Evolutionary conservation across 805 yeast genomes (phyloP).

Genomic region (Barnettozyma vustinii): DNA sequence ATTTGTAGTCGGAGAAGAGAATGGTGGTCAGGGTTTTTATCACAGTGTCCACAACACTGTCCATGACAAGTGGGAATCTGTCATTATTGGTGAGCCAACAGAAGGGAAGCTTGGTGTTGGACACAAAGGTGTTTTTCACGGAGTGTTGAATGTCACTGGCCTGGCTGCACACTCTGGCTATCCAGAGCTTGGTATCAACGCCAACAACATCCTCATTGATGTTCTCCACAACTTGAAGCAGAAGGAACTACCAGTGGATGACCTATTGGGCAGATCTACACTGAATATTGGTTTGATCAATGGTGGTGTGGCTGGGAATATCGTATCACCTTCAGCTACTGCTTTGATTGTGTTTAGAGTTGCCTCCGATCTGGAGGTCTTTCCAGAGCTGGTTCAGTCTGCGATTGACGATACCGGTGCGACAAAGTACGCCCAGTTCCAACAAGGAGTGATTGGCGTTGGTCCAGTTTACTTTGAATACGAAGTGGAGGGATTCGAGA

Average conservation of each 20-base stretch:
- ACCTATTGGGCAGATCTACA: conserved; percentile 51
- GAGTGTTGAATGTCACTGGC: conserved; percentile 39
- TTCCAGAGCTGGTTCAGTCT: conserved; percentile 31
- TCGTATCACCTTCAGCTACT: conserved; percentile 48
- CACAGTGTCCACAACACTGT: conserved; percentile 32
- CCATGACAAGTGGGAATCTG: conserved; percentile 48
- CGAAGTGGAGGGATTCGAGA: conserved; percentile 56
- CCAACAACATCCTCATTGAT: conserved; percentile 47
- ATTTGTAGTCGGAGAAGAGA: conserved; percentile 62
- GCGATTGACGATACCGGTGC: conserved; percentile 23
- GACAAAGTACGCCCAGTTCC: conserved; percentile 15
- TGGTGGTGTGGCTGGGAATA: conserved; percentile 64
- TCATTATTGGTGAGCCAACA: conserved; percentile 68
- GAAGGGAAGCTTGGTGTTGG: conserved; percentile 61
- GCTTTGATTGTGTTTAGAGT: conserved; percentile 46
- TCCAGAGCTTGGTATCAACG: conserved; percentile 60
- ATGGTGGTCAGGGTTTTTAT: conserved; percentile 53
- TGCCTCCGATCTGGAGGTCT: conserved; percentile 36
- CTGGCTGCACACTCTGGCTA: conserved; percentile 59
- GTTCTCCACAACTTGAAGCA: conserved; percentile 39
- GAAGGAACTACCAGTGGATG: conserved; percentile 40
- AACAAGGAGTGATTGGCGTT: conserved; percentile 1
- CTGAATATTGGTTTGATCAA: conserved; percentile 48
- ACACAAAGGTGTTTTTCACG: conserved; percentile 51
- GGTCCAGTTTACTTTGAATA: conserved; percentile 47